These are phyloP conservation scores for Colletotrichum caudatum DNA, from an alignment of 2,329 filamentous ascomycete species.

Conservation along the genomic window DNA sequence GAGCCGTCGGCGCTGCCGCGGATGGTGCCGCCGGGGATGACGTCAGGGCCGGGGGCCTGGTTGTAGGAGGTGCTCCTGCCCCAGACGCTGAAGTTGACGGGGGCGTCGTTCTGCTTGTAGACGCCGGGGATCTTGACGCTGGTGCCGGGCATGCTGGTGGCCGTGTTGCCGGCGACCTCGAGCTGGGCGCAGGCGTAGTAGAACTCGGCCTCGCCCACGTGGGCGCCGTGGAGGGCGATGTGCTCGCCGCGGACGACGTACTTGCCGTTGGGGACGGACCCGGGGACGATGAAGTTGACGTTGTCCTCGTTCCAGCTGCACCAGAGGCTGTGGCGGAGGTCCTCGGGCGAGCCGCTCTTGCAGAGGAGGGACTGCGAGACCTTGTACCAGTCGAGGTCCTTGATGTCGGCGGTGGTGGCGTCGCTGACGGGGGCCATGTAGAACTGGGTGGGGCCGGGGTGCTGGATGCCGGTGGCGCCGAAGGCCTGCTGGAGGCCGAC, in stretches of 20 bases:
- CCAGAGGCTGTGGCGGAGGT: slow-evolving; percentile 34
- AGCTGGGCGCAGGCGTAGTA: slow-evolving; percentile 61
- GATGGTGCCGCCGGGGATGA: slow-evolving; percentile 38
- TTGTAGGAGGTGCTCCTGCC: slow-evolving; percentile 17
- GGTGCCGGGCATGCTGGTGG: slow-evolving; percentile 32
- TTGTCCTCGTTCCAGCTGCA: slow-evolving; percentile 43
- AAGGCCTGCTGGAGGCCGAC: slow-evolving; percentile 40
- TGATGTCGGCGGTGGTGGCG: slow-evolving; percentile 41
- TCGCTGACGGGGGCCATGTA: slow-evolving; percentile 41
- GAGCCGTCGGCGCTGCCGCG: slow-evolving; percentile 36
- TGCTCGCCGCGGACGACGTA: slow-evolving; percentile 61
- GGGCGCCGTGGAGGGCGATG: slow-evolving; percentile 58
- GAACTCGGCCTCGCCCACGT: slow-evolving; percentile 50
- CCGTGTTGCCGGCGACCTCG: slow-evolving; percentile 48
- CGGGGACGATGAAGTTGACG: slow-evolving; percentile 53
- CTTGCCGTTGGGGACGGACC: slow-evolving; percentile 54
- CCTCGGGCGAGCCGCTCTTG: slow-evolving; percentile 35
- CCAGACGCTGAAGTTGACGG: slow-evolving; percentile 35
- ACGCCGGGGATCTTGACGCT: slow-evolving; percentile 56
- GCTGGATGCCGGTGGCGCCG: slow-evolving; percentile 40
- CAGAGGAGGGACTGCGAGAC: slow-evolving; percentile 43
- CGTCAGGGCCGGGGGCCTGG: slow-evolving; percentile 15
- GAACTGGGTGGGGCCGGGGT: slow-evolving; percentile 43
- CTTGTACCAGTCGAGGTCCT: slow-evolving; percentile 48
- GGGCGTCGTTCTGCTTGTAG: slow-evolving; percentile 39